Conservation (phyloP, 306 rosid species). For the Herpetospermum pedunculosum region DNA sequence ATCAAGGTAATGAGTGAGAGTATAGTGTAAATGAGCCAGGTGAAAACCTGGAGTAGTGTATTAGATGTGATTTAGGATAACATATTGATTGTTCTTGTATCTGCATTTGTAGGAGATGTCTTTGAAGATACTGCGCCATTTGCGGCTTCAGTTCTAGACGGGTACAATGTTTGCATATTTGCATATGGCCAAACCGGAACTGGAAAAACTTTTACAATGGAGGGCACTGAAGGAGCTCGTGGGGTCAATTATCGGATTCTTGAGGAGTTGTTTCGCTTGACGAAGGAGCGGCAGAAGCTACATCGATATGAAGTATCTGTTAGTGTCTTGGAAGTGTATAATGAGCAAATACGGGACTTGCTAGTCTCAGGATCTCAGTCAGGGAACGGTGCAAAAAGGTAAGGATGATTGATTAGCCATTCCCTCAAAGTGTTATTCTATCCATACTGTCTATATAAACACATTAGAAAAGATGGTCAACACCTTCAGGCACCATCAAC, state of each 20-base stretch:
- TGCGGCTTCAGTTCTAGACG: slow-evolving; percentile 81
- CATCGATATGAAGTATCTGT: slow-evolving; percentile 62
- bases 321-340: slow-evolving; percentile 91
- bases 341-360: slow-evolving; percentile 91
- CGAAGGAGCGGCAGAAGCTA: slow-evolving; percentile 44
- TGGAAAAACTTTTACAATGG: slow-evolving; percentile 97
- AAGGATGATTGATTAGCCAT: background rate
- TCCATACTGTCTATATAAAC: background rate
- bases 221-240: slow-evolving; percentile 75
- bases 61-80: background rate
- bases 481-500: background rate
- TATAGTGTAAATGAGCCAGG: background rate
- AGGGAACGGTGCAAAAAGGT: slow-evolving; percentile 63
- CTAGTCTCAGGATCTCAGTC: slow-evolving; percentile 61
- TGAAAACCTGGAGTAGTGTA: background rate
- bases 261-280: slow-evolving; percentile 60
- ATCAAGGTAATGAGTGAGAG: slow-evolving; percentile 49
- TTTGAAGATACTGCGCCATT: slow-evolving; percentile 78
- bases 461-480: background rate
- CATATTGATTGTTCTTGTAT: slow-evolving; percentile 8
- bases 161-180: slow-evolving; percentile 89
- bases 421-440: background rate
- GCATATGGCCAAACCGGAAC: slow-evolving; percentile 97
- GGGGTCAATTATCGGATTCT: slow-evolving; percentile 96
- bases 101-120: slow-evolving; percentile 41